Evolutionary conservation across 345 rosid genomes (phyloP).

Genomic region (Psidium friedrichsthalianum): DNA sequence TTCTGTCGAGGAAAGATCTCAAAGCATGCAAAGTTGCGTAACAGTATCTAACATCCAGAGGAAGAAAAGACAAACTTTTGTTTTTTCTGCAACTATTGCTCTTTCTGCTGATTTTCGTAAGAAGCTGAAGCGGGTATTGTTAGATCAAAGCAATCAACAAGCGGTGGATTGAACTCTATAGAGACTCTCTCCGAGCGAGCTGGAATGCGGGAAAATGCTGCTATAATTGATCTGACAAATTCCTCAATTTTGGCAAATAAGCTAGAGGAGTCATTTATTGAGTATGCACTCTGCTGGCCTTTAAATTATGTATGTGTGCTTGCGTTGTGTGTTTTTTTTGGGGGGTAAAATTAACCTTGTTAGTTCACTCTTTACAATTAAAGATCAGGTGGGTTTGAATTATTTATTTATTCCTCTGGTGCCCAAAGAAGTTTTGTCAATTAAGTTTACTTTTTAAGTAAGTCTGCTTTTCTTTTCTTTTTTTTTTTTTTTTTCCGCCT

Average conservation of each 20-base stretch:
- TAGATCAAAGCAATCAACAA: constrained; percentile 48
- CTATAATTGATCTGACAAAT: constrained; percentile 82
- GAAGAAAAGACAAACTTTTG: constrained; percentile 92
- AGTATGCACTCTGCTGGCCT: constrained; percentile 27
- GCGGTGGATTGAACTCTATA: constrained; percentile 62
- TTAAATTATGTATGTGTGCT: not conserved
- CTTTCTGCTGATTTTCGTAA: constrained; percentile 86
- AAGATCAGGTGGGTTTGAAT: not conserved
- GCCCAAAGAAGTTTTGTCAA: not conserved
- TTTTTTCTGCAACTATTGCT: constrained; percentile 94
- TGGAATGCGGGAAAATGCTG: constrained; percentile 79
- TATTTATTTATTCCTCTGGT: not conserved
- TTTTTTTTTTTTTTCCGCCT: too few relatives aligned
- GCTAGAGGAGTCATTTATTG: constrained; percentile 81
- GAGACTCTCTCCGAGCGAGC: constrained; percentile 82
- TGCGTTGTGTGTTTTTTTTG: not conserved
- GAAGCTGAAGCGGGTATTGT: constrained; percentile 66
- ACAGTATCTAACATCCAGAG: constrained; percentile 48
- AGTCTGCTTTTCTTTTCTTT: not conserved
- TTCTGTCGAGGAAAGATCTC: constrained; percentile 31
- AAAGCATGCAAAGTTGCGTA: constrained; percentile 37
- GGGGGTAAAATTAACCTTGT: not conserved
- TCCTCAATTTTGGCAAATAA: constrained; percentile 58
- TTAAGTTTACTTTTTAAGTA: not conserved
- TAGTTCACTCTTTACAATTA: not conserved